Percentiles rank a stretch among this genome's conserved stretches.
Evolutionary conservation across 306 rosid genomes (phyloP).

Genomic region (Corylus heterophylla): DNA sequence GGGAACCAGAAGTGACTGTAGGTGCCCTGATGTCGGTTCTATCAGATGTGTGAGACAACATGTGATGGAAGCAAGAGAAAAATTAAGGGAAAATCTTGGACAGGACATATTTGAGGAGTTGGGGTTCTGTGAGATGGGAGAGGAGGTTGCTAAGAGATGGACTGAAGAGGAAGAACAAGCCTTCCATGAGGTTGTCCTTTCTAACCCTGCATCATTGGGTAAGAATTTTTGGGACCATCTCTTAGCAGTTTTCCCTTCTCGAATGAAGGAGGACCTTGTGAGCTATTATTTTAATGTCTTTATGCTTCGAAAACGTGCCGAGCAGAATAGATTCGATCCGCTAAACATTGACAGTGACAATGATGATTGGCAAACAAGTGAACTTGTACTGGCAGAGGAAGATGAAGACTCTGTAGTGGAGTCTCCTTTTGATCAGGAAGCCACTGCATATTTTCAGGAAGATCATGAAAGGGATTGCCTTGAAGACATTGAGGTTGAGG

Average conservation of each 20-base stretch:
- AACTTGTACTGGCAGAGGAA: conserved; percentile 18
- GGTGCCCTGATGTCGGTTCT: conserved; percentile 37
- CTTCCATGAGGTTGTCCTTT: conserved; percentile 30
- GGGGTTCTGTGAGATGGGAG: conserved; percentile 47
- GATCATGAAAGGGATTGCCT: conserved; percentile 12
- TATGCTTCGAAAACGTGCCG: conserved; percentile 36
- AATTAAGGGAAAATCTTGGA: conserved; percentile 33
- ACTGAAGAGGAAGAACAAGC: conserved; percentile 35
- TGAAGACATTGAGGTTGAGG: conserved; percentile 30
- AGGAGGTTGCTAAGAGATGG: conserved; percentile 35
- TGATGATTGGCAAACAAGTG: conserved; percentile 37
- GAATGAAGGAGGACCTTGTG: conserved; percentile 28
- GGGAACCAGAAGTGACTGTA: conserved; percentile 22
- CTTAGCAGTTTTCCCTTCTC: conserved; percentile 31
- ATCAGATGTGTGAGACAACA: conserved; percentile 37
- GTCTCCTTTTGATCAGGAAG: conserved; percentile 29
- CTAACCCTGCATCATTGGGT: conserved; percentile 39
- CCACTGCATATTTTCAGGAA: conserved; percentile 19
- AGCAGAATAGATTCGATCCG: conserved; percentile 37
- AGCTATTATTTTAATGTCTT: conserved; percentile 47
- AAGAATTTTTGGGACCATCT: conserved; percentile 39
- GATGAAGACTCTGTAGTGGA: conserved; percentile 32
- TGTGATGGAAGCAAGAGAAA: conserved; percentile 30
- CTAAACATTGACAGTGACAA: conserved; percentile 39
- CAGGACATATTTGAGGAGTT: conserved; percentile 24